phyloP scores from a whole-genome alignment of 2,329 filamentous ascomycete species.

The Diplodia mutila region DNA sequence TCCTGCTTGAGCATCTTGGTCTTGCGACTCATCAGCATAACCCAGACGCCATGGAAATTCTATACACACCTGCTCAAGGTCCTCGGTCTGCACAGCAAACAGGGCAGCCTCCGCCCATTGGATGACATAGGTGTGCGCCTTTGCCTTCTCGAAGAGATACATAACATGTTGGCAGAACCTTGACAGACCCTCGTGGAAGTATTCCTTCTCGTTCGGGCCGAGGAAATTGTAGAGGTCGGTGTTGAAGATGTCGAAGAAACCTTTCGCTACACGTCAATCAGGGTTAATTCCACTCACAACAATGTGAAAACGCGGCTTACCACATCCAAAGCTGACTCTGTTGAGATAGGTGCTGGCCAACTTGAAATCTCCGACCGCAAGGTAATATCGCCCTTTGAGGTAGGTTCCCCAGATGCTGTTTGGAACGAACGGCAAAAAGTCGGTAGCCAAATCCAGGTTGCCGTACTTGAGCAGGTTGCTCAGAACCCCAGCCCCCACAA shows the following conservation, averaged over 20 bases:
- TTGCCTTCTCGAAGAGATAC: constrained; percentile 76
- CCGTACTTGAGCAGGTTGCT: constrained; percentile 49
- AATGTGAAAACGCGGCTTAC: constrained; percentile 58
- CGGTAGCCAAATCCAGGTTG: constrained; percentile 56
- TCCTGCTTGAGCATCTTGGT: constrained; percentile 48
- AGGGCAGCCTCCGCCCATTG: constrained; percentile 72
- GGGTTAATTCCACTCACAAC: not conserved
- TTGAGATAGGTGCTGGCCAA: constrained; percentile 77
- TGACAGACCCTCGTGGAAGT: constrained; percentile 72
- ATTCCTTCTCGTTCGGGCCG: constrained; percentile 71
- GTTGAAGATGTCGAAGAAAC: constrained; percentile 42
- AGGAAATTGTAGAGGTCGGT: constrained; percentile 65
- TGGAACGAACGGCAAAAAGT: constrained; percentile 69
- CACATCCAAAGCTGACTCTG: constrained; percentile 79
- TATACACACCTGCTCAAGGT: not conserved
- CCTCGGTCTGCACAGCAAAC: constrained; percentile 45
- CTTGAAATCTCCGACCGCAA: constrained; percentile 74
- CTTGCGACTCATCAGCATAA: not conserved
- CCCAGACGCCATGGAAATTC: not conserved
- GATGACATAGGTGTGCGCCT: constrained; percentile 77
- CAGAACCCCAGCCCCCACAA: constrained; percentile 46
- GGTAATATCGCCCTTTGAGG: constrained; percentile 77
- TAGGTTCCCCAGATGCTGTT: constrained; percentile 68
- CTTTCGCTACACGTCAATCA: constrained; percentile 37
- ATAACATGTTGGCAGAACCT: constrained; percentile 88